These are phyloP conservation scores for Elaeis guineensis DNA, from an alignment of 176 grass and related monocot genomes.

Conservation along the genomic window DNA sequence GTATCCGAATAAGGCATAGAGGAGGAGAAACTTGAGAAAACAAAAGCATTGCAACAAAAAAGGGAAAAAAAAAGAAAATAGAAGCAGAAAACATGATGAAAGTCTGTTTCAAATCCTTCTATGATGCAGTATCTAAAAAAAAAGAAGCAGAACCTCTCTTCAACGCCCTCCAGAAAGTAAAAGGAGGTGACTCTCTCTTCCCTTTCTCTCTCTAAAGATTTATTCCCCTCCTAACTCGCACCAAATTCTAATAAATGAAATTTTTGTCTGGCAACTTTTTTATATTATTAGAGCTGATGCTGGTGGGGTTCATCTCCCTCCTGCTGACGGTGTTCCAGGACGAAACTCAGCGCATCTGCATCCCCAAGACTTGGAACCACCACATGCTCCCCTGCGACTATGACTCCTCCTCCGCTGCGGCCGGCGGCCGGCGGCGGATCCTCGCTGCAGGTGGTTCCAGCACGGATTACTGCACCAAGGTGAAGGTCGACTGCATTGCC, in stretches of 20 bases:
- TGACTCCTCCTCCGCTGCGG: neutral
- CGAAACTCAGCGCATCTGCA: conserved; percentile 20
- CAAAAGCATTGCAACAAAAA: too few species aligned
- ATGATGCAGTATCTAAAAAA: conserved; percentile 20
- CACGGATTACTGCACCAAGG: conserved; percentile 3
- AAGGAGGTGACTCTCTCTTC: conserved; percentile 22
- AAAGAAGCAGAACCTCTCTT: conserved; percentile 34
- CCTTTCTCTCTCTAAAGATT: neutral
- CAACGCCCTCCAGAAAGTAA: conserved; percentile 44
- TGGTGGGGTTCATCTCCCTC: conserved; percentile 43
- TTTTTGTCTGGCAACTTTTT: neutral
- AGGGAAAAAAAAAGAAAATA: too few species aligned
- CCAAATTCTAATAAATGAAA: too few species aligned
- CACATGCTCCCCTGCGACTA: conserved; percentile 29
- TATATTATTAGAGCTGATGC: conserved; percentile 30
- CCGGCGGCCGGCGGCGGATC: conserved; percentile 18
- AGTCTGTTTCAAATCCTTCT: too few species aligned
- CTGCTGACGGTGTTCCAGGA: conserved; percentile 37
- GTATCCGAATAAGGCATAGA: too few species aligned
- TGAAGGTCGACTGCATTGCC: neutral
- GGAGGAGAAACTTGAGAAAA: too few species aligned
- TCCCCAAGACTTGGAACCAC: conserved; percentile 5
- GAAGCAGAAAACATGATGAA: too few species aligned
- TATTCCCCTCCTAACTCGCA: too few species aligned
- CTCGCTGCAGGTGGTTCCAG: conserved; percentile 4